Evolutionary conservation across 805 yeast genomes (phyloP).

Genomic region (Metschnikowia arizonensis): DNA sequence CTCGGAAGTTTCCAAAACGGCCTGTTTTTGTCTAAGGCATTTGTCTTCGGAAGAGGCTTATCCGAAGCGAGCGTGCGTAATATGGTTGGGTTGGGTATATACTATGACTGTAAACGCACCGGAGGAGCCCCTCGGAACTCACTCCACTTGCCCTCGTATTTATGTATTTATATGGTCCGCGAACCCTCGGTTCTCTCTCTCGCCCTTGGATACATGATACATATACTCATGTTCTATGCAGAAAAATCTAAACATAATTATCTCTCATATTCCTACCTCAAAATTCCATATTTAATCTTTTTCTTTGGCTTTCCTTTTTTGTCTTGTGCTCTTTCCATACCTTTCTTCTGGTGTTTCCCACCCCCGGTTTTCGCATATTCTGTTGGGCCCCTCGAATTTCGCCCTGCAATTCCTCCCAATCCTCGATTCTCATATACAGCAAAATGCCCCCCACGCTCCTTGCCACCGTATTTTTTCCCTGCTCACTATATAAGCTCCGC

Average conservation of each 20-base stretch:
- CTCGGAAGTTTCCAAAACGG: neutral
- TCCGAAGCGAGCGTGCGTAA: conserved; percentile 1
- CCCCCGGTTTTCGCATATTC: conserved; percentile 1
- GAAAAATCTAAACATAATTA: too few relatives aligned
- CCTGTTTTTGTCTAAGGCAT: neutral
- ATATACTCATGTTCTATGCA: too few relatives aligned
- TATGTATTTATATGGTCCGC: too few relatives aligned
- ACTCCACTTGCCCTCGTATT: too few relatives aligned
- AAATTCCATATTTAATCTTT: too few relatives aligned
- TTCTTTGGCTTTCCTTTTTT: too few relatives aligned
- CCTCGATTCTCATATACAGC: conserved; percentile 6
- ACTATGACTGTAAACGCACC: neutral
- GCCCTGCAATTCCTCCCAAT: neutral
- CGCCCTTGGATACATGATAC: too few relatives aligned
- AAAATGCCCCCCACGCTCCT: conserved; percentile 8
- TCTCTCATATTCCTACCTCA: too few relatives aligned
- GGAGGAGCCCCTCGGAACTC: neutral
- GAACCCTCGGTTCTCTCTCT: too few relatives aligned
- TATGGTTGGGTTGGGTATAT: neutral
- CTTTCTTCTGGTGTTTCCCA: neutral
- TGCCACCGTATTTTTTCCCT: conserved; percentile 4
- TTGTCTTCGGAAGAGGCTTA: neutral
- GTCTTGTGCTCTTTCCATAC: too few relatives aligned
- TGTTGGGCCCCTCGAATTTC: conserved; percentile 3
- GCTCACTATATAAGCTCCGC: conserved; percentile 5